phyloP scores from a whole-genome alignment of 805 yeast species.

The Schizosaccharomyces octosporus region DNA sequence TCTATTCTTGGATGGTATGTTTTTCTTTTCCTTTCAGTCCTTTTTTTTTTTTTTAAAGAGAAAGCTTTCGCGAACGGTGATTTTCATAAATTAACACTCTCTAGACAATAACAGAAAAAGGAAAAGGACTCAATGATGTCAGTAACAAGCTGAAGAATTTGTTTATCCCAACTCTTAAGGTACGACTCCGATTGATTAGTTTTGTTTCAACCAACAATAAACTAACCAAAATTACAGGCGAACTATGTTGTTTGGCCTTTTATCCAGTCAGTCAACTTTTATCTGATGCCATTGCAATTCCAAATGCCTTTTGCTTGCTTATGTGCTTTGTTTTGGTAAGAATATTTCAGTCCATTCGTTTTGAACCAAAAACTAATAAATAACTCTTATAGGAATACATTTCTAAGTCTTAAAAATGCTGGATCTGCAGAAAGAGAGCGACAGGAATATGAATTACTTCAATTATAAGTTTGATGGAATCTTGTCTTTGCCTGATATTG shows the following conservation, averaged over 20 bases:
- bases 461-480: background rate
- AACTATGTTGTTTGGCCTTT: background rate
- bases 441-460: background rate
- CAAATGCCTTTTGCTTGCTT: background rate
- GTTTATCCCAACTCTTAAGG: background rate
- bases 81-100: background rate
- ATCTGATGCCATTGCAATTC: constrained; percentile 1
- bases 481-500: too few relatives aligned
- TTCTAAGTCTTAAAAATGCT: background rate
- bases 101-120: background rate
- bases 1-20: background rate
- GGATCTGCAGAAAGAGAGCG: background rate
- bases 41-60: background rate
- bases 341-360: background rate
- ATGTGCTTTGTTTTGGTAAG: background rate
- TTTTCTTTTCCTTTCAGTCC: too few relatives aligned
- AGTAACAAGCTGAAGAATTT: background rate
- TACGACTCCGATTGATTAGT: background rate
- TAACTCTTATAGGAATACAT: background rate
- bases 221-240: background rate
- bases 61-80: background rate
- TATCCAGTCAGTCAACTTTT: background rate
- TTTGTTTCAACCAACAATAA: too few relatives aligned
- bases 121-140: background rate
- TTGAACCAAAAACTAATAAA: too few relatives aligned